Percentiles rank a stretch among this genome's conserved stretches.
phyloP scores from a whole-genome alignment of 306 rosid species.

The Pterocarpus santalinus region DNA sequence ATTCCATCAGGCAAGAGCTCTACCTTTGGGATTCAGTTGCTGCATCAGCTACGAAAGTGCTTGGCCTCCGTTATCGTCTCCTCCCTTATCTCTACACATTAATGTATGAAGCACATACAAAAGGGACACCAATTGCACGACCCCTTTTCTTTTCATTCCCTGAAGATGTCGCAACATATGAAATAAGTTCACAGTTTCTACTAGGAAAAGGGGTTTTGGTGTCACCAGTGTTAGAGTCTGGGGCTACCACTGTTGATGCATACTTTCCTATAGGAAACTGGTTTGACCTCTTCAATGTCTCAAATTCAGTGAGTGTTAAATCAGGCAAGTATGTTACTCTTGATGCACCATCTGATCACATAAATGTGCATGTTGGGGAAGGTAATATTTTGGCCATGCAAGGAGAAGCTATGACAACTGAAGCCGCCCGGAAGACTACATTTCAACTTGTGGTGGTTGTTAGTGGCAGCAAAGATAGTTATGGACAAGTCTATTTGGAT shows the following conservation, averaged over 20 bases:
- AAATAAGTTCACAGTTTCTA: conserved; percentile 74
- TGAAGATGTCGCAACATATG: conserved; percentile 68
- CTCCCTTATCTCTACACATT: conserved; percentile 88
- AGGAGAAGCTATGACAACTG: conserved; percentile 71
- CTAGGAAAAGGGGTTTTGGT: conserved; percentile 78
- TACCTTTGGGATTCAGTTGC: conserved; percentile 93
- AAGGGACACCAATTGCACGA: conserved; percentile 86
- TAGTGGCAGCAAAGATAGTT: conserved; percentile 48
- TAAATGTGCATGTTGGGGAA: conserved; percentile 76
- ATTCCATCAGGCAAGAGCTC: conserved; percentile 71
- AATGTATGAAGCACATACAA: conserved; percentile 76
- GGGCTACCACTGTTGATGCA: conserved; percentile 68
- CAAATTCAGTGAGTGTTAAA: conserved; percentile 59
- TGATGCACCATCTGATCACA: conserved; percentile 77
- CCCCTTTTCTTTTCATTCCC: conserved; percentile 96
- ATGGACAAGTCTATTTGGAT: conserved; percentile 84
- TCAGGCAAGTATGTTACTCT: conserved; percentile 66
- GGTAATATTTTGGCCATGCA: conserved; percentile 88
- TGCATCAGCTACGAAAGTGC: conserved; percentile 79
- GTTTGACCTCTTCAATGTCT: conserved; percentile 84
- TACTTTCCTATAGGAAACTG: conserved; percentile 84
- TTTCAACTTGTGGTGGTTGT: conserved; percentile 72
- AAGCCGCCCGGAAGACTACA: conserved; percentile 59
- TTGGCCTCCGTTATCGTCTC: conserved; percentile 79
- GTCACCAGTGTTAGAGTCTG: conserved; percentile 74